Evolutionary conservation across 1,139 yeast species (phyloP).

Genomic region (Zygoascus sp.): DNA sequence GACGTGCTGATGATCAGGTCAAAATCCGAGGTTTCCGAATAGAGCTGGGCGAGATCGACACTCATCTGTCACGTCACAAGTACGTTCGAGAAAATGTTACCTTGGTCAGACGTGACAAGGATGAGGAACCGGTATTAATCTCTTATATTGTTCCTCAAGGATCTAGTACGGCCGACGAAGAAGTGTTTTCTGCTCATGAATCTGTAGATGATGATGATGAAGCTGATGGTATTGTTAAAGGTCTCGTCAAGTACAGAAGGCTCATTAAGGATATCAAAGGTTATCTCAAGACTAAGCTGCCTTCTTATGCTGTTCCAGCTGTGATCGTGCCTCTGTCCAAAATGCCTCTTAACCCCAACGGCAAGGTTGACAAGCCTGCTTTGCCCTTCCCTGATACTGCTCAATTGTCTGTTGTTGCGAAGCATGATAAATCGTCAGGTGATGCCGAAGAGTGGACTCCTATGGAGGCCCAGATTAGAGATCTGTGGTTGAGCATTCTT

Average conservation of each 20-base stretch:
- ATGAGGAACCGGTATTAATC: constrained; percentile 85
- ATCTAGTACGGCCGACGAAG: constrained; percentile 41
- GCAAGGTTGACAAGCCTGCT: constrained; percentile 96
- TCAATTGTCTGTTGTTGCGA: constrained; percentile 68
- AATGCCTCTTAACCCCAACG: constrained; percentile 94
- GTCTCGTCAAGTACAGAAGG: constrained; percentile 70
- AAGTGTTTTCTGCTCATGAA: constrained; percentile 49
- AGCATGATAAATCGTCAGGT: constrained; percentile 32
- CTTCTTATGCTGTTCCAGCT: constrained; percentile 90
- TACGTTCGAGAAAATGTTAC: constrained; percentile 88
- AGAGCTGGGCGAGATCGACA: constrained; percentile 96
- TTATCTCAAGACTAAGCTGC: constrained; percentile 82
- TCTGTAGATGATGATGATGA: constrained; percentile 55
- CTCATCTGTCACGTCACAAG: constrained; percentile 90
- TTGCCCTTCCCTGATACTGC: constrained; percentile 91
- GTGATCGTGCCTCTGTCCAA: constrained; percentile 80
- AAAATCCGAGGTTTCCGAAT: constrained; percentile 98
- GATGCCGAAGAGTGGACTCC: constrained; percentile 43
- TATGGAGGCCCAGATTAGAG: constrained; percentile 64
- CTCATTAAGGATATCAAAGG: constrained; percentile 76
- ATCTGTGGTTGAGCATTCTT: constrained; percentile 78
- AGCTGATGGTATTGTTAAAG: constrained; percentile 56
- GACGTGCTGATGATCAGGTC: constrained; percentile 98
- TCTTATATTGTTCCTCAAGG: constrained; percentile 88
- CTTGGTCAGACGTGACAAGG: constrained; percentile 86